Evolutionary conservation across 768 basidiomycete genomes (phyloP).

Genomic region (Crucibulum laeve): DNA sequence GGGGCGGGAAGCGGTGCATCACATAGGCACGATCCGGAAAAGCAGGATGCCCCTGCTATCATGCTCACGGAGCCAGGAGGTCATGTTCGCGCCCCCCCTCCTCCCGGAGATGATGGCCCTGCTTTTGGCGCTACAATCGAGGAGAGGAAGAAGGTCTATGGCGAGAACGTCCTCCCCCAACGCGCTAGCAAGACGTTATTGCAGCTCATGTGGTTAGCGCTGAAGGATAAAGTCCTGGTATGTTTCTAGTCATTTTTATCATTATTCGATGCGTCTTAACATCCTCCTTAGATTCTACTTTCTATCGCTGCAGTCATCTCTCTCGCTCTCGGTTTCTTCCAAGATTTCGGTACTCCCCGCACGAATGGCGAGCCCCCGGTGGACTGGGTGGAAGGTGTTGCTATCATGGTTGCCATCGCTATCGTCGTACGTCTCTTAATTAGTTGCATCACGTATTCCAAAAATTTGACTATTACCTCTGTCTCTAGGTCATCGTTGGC

Average conservation of each 20-base stretch:
- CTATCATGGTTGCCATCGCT: constrained; percentile 70
- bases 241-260: constrained; percentile 20
- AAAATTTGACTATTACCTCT: constrained; percentile 7
- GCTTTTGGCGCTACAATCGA: constrained; percentile 42
- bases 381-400: constrained; percentile 96
- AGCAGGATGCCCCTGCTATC: constrained; percentile 24
- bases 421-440: constrained; percentile 57
- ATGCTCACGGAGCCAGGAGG: constrained; percentile 36
- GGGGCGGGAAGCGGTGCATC: constrained; percentile 20
- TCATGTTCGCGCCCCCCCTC: constrained; percentile 7
- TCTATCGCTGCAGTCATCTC: constrained; percentile 92
- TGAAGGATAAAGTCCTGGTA: constrained; percentile 89
- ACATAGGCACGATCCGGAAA: constrained; percentile 21
- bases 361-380: constrained; percentile 65
- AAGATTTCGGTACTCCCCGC: constrained; percentile 78
- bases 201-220: constrained; percentile 77
- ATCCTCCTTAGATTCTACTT: constrained; percentile 62
- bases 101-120: constrained; percentile 14
- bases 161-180: constrained; percentile 68
- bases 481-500: constrained; percentile 73
- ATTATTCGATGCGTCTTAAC: not conserved
- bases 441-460: not conserved
- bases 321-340: constrained; percentile 89
- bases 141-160: constrained; percentile 66
- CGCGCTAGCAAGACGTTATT: constrained; percentile 69